A percentile compares a stretch with the other conserved stretches of the same genome.
These are phyloP conservation scores for Xylaria sp. DNA, from an alignment of 495 filamentous ascomycete species.

Conservation along the genomic window DNA sequence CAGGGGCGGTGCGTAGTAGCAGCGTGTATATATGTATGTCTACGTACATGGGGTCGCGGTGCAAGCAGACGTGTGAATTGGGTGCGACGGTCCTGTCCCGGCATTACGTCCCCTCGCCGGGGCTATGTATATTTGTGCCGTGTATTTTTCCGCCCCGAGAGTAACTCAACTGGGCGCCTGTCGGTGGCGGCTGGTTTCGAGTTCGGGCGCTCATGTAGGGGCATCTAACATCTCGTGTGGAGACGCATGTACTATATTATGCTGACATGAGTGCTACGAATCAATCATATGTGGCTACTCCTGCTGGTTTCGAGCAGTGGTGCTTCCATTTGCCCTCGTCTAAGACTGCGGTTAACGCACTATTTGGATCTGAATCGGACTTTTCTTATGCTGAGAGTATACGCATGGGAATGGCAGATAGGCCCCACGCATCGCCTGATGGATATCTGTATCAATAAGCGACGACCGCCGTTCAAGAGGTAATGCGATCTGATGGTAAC, in stretches of 20 bases:
- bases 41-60: neutral
- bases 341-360: neutral
- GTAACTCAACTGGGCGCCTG: neutral
- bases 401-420: no score
- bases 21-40: neutral
- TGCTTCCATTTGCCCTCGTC: neutral
- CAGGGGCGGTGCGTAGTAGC: constrained; percentile 19
- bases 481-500: constrained; percentile 46
- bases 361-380: neutral
- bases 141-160: neutral
- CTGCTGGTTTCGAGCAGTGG: neutral
- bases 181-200: neutral
- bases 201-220: no score
- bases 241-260: constrained; percentile 10
- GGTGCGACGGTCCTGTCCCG: neutral
- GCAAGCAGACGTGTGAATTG: neutral
- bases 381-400: no score
- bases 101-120: neutral
- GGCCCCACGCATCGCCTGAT: no score
- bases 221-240: neutral
- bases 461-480: constrained; percentile 48
- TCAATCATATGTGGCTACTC: neutral
- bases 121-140: constrained; percentile 13
- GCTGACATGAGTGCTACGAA: neutral
- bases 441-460: constrained; percentile 44